Conservation (phyloP, 257 asterid species). For the Przewalskia tangutica region DNA sequence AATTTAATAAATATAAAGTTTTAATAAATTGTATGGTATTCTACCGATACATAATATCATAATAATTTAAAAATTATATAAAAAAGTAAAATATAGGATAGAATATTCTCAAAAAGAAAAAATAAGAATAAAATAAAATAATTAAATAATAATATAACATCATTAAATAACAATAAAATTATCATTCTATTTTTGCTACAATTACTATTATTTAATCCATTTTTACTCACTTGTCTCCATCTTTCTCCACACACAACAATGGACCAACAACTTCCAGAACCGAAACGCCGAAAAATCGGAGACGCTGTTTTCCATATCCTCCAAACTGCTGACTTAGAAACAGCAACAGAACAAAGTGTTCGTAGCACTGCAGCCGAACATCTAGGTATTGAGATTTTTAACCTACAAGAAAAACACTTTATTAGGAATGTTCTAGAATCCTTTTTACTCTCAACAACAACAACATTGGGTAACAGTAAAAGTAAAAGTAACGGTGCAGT, state of each 20-base stretch:
- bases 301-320: slow-evolving; percentile 35
- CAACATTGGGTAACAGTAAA: neutral
- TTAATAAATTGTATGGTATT: too few relatives aligned
- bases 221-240: slow-evolving; percentile 18
- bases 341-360: slow-evolving; percentile 44
- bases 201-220: slow-evolving; percentile 16
- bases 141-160: too few relatives aligned
- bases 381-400: slow-evolving; percentile 35
- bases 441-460: slow-evolving; percentile 36
- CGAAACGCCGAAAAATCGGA: slow-evolving; percentile 38
- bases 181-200: too few relatives aligned
- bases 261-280: slow-evolving; percentile 13
- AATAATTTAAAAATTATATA: too few relatives aligned
- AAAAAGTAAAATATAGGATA: too few relatives aligned
- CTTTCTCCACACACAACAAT: neutral
- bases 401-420: slow-evolving; percentile 23
- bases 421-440: slow-evolving; percentile 39
- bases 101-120: too few relatives aligned
- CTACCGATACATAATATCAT: too few relatives aligned
- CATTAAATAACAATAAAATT: too few relatives aligned
- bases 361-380: slow-evolving; percentile 37
- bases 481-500: neutral
- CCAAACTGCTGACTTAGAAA: slow-evolving; percentile 34
- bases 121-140: too few relatives aligned
- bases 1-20: too few relatives aligned